These are phyloP conservation scores for Amorphotheca resinae DNA, from an alignment of 495 filamentous ascomycete species.

Conservation along the genomic window DNA sequence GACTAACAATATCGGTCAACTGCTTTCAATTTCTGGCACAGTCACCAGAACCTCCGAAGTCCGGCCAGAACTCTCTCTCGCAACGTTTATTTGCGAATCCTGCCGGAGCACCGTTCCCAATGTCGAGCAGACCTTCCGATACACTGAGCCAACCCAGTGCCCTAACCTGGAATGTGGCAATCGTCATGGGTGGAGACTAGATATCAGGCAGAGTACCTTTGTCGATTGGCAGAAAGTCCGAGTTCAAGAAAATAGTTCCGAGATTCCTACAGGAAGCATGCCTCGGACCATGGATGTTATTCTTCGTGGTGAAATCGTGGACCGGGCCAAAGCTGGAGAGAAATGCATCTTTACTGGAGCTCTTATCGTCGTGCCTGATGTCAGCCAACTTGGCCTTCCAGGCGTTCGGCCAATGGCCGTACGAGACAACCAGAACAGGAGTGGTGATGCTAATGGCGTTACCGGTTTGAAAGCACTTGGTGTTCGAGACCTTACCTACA, in stretches of 20 bases:
- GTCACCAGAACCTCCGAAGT: slow-evolving; percentile 96
- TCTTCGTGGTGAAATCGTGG: slow-evolving; percentile 94
- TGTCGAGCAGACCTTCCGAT: slow-evolving; percentile 94
- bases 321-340: slow-evolving; percentile 92
- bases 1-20: slow-evolving; percentile 79
- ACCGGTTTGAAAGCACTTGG: slow-evolving; percentile 83
- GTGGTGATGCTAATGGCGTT: slow-evolving; percentile 67
- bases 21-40: slow-evolving; percentile 91
- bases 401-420: slow-evolving; percentile 77
- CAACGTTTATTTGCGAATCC: slow-evolving; percentile 82
- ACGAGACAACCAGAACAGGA: slow-evolving; percentile 64
- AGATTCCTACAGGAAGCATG: slow-evolving; percentile 98
- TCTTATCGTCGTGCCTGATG: slow-evolving; percentile 91
- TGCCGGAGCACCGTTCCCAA: slow-evolving; percentile 74
- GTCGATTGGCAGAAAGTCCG: slow-evolving; percentile 98
- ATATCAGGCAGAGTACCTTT: slow-evolving; percentile 95
- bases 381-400: slow-evolving; percentile 86
- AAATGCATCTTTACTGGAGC: slow-evolving; percentile 96
- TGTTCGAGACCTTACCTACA: slow-evolving; percentile 90
- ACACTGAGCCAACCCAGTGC: slow-evolving; percentile 92
- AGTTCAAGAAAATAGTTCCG: slow-evolving; percentile 93
- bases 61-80: slow-evolving; percentile 80
- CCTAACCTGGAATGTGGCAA: slow-evolving; percentile 88
- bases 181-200: slow-evolving; percentile 77
- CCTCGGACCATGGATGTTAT: slow-evolving; percentile 97